Evolutionary conservation across 2,329 filamentous ascomycete genomes (phyloP), one percentile per base, ranked within the genome.

Genomic region (Paramyrothecium sp.): DNA sequence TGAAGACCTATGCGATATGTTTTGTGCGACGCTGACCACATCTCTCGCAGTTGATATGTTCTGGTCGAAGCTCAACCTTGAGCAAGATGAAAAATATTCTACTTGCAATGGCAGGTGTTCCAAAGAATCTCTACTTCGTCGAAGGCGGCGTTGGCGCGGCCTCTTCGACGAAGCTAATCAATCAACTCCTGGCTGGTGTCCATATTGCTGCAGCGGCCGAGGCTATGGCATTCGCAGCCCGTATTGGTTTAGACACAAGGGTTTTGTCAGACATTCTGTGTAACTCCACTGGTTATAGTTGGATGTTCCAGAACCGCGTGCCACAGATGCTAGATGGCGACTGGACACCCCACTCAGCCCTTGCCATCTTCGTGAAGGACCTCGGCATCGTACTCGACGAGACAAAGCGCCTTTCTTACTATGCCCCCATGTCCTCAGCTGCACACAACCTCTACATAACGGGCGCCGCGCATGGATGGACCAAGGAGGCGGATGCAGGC

Each of bases 121-220:
- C 63, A 0, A 66, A 55, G 55, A 75, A 73, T 52, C 59, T 75
- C 11, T 83, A 81, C 64, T 72, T 77, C 19, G 78, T 85, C 10
- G 68, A 74, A 16, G 82, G 82, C 2, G 81, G 77, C 2, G 73
- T 84, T 51, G 80, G 79, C 23, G 75, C 76, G 4, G 82, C 81
- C 4, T 82, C 78, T 11, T 84, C 83, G 20, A 80, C 83, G 63
- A 85, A 85, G 63, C 78, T 85, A 51, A 78, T 86, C 53, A 81
- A 85, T 64, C 81, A 86, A 61, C 76, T 85, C 4, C 78, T 87
- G 47, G 81, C 82, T 1, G 83, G 81, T 2, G 80, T 84, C 4
- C 83, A 87, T 65, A 84, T 87, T 51, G 76, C 81, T 10, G 73
- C 79, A 0, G 76, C 82, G 3, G 78, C 77, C 17, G 84, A 87